Base-by-base conservation (phyloP, 805 yeast genomes). In the Scheffersomyces lignosus region DNA sequence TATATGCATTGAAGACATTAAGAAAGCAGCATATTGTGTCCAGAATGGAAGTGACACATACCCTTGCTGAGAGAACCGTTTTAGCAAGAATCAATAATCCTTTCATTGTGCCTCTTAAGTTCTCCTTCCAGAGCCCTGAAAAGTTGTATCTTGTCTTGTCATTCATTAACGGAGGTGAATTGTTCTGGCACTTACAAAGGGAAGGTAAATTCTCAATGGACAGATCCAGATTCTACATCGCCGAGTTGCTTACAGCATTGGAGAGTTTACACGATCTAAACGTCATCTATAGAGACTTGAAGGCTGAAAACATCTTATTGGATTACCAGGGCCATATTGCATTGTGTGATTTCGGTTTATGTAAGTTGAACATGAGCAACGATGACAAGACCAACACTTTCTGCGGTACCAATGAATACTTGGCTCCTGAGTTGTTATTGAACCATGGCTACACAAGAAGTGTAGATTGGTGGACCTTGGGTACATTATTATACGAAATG, bases 381-480 rank as follows among this genome's bases (percentile, higher is more conserved):
- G 83, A 86, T 43, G 96, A 89, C 52, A 86, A 86, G 62, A 83
- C 88, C 1, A 84, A 83, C 52, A 93, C 99, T 0, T 93, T 93
- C 60, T 93, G 99, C 64, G 99, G 99, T 27, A 93, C 99, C 0
- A 98, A 98, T 0, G 98, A 93, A 63, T 93, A 93, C 62, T 71
- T 93, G 48, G 96, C 98, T 1, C 99, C 99, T 1, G 99, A 93
- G 63, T 70, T 93, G 49, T 69, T 93, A 33, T 70, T 89, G 51
- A 93, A 95, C 33, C 89, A 87, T 58, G 98, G 98, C 1, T 93
- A 93, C 62, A 89, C 98, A 2, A 81, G 96, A 60, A 84, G 85
- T 7, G 98, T 93, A 15, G 99, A 93, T 63, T 93, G 96, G 91
- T 93, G 99, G 99, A 93, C 99, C 1, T 71, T 93, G 50, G 99